Conservation (phyloP, 225 moss, liverwort and hornwort genomes). For the Sphagnum tenellum region DNA sequence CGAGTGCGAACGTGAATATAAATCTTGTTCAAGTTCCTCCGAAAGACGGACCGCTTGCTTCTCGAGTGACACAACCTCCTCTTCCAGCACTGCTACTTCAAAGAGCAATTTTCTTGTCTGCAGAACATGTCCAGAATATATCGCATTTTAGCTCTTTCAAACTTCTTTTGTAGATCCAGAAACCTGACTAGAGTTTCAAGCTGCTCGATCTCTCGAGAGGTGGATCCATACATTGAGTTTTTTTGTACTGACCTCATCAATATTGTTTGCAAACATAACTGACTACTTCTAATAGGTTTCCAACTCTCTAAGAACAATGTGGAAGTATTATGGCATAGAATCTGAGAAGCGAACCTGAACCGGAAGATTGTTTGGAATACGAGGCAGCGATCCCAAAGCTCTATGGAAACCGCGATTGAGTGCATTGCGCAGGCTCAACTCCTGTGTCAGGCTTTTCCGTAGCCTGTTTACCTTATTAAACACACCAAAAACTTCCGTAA, state of each 20-base stretch:
- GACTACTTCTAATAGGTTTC: too few relatives aligned
- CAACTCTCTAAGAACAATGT: too few relatives aligned
- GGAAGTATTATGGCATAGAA: too few relatives aligned
- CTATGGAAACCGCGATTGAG: conserved; percentile 34
- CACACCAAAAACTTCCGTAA: background rate
- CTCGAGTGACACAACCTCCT: conserved; percentile 45
- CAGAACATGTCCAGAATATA: background rate
- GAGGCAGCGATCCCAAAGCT: conserved; percentile 28
- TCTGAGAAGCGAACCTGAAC: conserved; percentile 16
- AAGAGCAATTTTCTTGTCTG: conserved; percentile 49
- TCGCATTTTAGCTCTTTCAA: too few relatives aligned
- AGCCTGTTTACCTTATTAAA: conserved; percentile 29
- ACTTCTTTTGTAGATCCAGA: too few relatives aligned
- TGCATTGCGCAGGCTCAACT: conserved; percentile 33
- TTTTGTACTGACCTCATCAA: too few relatives aligned
- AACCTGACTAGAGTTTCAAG: too few relatives aligned
- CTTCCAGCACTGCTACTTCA: conserved; percentile 56
- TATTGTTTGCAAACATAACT: too few relatives aligned
- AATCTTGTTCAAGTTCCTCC: conserved; percentile 31
- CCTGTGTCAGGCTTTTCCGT: conserved; percentile 26
- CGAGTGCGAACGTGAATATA: conserved; percentile 21
- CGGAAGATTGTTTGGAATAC: conserved; percentile 19
- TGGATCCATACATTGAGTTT: too few relatives aligned
- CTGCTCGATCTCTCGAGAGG: too few relatives aligned
- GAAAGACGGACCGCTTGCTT: conserved; percentile 39